phyloP scores from a whole-genome alignment of 352 stramenopile species.

The Pythium volutum region DNA sequence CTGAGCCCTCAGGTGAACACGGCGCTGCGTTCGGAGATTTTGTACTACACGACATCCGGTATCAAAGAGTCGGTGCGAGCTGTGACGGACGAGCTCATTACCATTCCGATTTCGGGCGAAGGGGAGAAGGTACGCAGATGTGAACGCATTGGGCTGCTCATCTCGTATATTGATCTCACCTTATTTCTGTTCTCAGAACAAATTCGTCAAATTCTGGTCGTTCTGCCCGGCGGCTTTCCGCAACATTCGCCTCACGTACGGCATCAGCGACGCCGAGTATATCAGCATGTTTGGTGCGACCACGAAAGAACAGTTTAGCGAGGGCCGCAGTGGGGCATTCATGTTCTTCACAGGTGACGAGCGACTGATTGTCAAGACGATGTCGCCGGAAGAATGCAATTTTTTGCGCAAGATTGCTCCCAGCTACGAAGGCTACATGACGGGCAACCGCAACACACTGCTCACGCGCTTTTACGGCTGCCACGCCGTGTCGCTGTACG shows the following conservation, averaged over 20 bases:
- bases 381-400: constrained; percentile 81
- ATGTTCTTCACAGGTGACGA: constrained; percentile 91
- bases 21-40: constrained; percentile 83
- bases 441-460: constrained; percentile 76
- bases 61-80: constrained; percentile 86
- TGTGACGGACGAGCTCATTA: constrained; percentile 68
- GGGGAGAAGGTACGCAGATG: constrained; percentile 43
- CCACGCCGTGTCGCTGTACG: constrained; percentile 86
- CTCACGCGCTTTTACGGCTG: constrained; percentile 90
- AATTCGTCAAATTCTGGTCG: constrained; percentile 87
- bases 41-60: constrained; percentile 89
- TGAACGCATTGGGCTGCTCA: background rate
- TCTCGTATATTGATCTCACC: no score
- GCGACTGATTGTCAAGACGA: constrained; percentile 90
- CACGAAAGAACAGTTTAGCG: constrained; percentile 87
- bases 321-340: constrained; percentile 87
- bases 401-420: constrained; percentile 84
- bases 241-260: constrained; percentile 78
- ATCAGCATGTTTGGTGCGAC: constrained; percentile 82
- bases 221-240: constrained; percentile 84
- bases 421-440: constrained; percentile 87
- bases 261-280: constrained; percentile 82
- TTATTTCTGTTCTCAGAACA: constrained; percentile 37
- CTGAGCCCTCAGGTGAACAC: constrained; percentile 87
- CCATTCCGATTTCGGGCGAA: constrained; percentile 79